Evolutionary conservation across 75 land plant genomes (phyloP).

Genomic region (Picea glauca): DNA sequence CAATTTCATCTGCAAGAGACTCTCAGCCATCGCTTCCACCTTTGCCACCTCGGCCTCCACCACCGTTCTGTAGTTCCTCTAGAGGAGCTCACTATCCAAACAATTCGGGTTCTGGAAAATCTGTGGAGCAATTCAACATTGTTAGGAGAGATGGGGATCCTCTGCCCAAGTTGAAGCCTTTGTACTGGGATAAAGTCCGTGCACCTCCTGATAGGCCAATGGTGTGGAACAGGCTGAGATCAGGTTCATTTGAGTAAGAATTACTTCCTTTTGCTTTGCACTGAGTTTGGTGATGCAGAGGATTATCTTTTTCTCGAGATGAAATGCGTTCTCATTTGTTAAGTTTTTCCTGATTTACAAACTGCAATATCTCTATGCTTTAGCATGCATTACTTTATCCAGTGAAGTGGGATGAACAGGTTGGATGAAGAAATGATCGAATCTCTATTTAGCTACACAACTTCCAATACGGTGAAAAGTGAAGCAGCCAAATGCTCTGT

Average conservation of each 20-base stretch:
- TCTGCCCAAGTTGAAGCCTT: slow-evolving; percentile 73
- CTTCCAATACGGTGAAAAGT: slow-evolving; percentile 32
- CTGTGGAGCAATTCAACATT: slow-evolving; percentile 9
- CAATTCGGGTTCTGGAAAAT: background rate
- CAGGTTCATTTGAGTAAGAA: slow-evolving; percentile 91
- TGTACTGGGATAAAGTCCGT: slow-evolving; percentile 94
- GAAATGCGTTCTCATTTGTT: background rate
- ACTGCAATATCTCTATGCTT: background rate
- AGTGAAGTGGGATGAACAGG: slow-evolving; percentile 30
- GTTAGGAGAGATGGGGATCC: slow-evolving; percentile 24
- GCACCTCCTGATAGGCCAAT: slow-evolving; percentile 70
- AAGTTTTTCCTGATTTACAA: background rate
- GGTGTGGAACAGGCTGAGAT: slow-evolving; percentile 87
- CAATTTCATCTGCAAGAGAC: background rate
- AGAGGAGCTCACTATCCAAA: background rate
- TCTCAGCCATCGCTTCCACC: background rate
- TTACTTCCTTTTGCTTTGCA: background rate
- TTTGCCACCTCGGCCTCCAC: slow-evolving; percentile 12
- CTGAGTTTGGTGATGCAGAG: background rate
- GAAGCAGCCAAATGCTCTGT: slow-evolving; percentile 40
- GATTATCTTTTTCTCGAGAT: background rate
- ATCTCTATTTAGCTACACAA: slow-evolving; percentile 59
- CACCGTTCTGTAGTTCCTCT: background rate
- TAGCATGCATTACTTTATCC: background rate
- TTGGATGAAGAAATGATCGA: slow-evolving; percentile 84